Conservation (phyloP, 345 rosid species). For the Sisymbrium altissimum region DNA sequence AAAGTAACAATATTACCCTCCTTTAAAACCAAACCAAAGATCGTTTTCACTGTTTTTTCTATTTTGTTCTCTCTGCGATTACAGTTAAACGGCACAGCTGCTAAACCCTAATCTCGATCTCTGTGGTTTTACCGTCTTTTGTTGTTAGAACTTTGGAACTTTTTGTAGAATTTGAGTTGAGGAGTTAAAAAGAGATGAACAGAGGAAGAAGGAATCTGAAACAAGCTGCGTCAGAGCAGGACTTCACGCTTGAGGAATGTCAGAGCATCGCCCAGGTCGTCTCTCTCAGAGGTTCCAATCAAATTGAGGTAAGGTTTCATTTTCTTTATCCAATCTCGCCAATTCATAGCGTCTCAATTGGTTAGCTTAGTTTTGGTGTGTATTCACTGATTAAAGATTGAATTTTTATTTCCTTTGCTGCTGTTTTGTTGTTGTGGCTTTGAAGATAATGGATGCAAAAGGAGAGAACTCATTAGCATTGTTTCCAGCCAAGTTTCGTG, state of each 20-base stretch:
- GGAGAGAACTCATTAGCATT: conserved; percentile 73
- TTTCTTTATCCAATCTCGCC: background rate
- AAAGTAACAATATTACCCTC: background rate
- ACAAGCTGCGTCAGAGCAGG: conserved; percentile 61
- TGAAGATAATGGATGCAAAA: conserved; percentile 69
- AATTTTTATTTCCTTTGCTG: background rate
- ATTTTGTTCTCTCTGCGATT: background rate
- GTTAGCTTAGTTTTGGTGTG: background rate
- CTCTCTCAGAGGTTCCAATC: conserved; percentile 88
- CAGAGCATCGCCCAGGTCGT: conserved; percentile 70
- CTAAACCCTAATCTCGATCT: conserved; percentile 32
- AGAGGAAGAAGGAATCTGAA: conserved; percentile 86
- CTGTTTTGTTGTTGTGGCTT: background rate
- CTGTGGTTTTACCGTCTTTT: background rate
- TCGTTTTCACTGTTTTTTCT: background rate
- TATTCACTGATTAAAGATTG: background rate
- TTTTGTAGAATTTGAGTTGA: background rate
- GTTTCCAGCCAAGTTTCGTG: conserved; percentile 90
- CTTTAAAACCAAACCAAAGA: background rate
- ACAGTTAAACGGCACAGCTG: conserved; percentile 9
- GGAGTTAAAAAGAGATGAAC: conserved; percentile 46
- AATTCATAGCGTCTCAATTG: background rate
- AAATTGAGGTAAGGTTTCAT: conserved; percentile 57
- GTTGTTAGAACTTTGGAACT: background rate
- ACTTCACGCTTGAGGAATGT: conserved; percentile 55